phyloP scores from a whole-genome alignment of 2,329 filamentous ascomycete species.

The Dothideomycetes sp. region DNA sequence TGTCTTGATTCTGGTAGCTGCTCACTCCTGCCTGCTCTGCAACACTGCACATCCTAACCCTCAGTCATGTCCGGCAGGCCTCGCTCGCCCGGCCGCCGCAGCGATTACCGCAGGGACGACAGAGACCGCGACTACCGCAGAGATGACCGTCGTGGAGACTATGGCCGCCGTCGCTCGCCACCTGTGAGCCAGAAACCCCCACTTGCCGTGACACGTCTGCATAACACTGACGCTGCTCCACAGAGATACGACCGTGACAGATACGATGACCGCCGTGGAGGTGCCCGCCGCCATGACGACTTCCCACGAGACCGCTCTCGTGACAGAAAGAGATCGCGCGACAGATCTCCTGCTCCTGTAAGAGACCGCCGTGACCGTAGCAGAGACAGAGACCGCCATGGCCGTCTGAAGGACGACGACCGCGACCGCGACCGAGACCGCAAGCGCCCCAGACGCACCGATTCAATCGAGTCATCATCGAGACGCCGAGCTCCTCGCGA shows the following conservation, averaged over 20 bases:
- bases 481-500: constrained; percentile 48
- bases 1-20: not conserved
- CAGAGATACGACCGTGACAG: constrained; percentile 4
- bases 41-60: not conserved
- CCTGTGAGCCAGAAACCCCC: too few species aligned
- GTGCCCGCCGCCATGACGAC: constrained; percentile 31
- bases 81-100: constrained; percentile 7
- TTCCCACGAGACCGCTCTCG: constrained; percentile 46
- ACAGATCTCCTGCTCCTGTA: constrained; percentile 33
- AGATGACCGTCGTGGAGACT: constrained; percentile 13
- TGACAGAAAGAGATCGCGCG: constrained; percentile 54
- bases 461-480: constrained; percentile 58
- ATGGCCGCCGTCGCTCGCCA: constrained; percentile 7
- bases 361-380: constrained; percentile 28
- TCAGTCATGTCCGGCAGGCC: constrained; percentile 6
- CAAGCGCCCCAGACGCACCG: constrained; percentile 52
- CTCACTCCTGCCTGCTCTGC: not conserved
- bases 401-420: too few species aligned
- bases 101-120: constrained; percentile 3
- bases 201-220: too few species aligned
- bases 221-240: too few species aligned
- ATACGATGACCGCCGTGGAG: constrained; percentile 38
- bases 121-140: constrained; percentile 11
- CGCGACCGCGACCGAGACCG: constrained; percentile 27
- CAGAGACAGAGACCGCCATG: constrained; percentile 59